Conservation (phyloP, 208 protist genomes). For the Leishmania arabica region DNA sequence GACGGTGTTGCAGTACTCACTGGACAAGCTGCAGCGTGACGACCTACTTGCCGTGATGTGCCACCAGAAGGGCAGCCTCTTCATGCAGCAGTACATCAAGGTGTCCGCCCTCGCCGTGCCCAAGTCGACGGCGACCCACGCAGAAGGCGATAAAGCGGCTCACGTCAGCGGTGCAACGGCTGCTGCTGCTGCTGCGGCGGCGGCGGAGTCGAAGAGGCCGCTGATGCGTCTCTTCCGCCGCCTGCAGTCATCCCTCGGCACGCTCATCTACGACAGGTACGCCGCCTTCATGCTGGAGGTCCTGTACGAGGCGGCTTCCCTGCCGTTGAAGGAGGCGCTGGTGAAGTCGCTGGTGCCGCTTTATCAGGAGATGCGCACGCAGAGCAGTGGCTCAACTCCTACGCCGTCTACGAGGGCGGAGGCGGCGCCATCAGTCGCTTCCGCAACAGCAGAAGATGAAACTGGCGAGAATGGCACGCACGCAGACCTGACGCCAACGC, state of each 20-base stretch:
- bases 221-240: constrained; percentile 63
- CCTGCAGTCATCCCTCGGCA: constrained; percentile 43
- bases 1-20: constrained; percentile 51
- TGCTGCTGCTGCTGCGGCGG: not conserved
- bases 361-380: constrained; percentile 42
- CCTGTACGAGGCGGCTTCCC: constrained; percentile 66
- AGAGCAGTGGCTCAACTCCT: constrained; percentile 1
- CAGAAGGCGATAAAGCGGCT: not conserved
- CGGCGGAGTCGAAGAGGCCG: constrained; percentile 13
- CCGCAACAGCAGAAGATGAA: not conserved
- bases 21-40: constrained; percentile 70
- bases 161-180: not conserved
- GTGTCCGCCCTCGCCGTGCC: constrained; percentile 20
- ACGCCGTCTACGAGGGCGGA: not conserved
- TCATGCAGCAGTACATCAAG: constrained; percentile 81
- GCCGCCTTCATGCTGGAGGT: constrained; percentile 77
- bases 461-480: constrained; percentile 8
- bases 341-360: constrained; percentile 73
- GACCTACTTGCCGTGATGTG: constrained; percentile 54
- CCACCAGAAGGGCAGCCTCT: constrained; percentile 67
- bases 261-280: constrained; percentile 61
- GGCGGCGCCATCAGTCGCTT: not conserved
- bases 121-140: constrained; percentile 2
- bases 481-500: constrained; percentile 18
- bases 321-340: constrained; percentile 80